phyloP scores from a whole-genome alignment of 441 rosid species.

The Populus hybrid region DNA sequence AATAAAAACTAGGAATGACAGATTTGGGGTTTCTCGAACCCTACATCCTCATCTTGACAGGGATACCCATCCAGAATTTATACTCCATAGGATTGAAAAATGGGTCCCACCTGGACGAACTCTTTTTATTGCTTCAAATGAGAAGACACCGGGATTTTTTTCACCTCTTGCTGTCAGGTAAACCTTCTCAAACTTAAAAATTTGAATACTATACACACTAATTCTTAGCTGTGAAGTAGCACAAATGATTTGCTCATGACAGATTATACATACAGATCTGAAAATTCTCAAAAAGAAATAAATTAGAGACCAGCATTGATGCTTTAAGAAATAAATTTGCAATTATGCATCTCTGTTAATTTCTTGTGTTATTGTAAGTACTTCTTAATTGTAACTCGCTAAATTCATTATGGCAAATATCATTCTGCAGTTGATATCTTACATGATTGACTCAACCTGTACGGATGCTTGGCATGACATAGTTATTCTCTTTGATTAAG shows the following conservation, averaged over 20 bases:
- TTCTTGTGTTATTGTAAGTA: not conserved
- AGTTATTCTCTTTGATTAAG: not conserved
- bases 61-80: slow-evolving; percentile 82
- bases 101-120: slow-evolving; percentile 85
- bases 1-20: slow-evolving; percentile 78
- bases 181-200: slow-evolving; percentile 12
- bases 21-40: slow-evolving; percentile 60
- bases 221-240: not conserved
- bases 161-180: slow-evolving; percentile 74
- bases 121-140: slow-evolving; percentile 85
- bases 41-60: slow-evolving; percentile 89
- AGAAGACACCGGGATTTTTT: slow-evolving; percentile 79
- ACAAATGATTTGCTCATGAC: not conserved
- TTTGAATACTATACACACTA: not conserved
- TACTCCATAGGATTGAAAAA: slow-evolving; percentile 58
- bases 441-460: not conserved
- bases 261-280: too few species aligned
- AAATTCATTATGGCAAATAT: not conserved
- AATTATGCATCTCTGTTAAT: not conserved
- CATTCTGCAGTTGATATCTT: not conserved
- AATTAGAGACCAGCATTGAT: not conserved
- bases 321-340: not conserved
- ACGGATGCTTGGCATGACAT: not conserved
- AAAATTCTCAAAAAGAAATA: not conserved
- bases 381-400: not conserved